Base-by-base conservation (phyloP, 768 basidiomycete genomes). In the Tricholoma sp. region DNA sequence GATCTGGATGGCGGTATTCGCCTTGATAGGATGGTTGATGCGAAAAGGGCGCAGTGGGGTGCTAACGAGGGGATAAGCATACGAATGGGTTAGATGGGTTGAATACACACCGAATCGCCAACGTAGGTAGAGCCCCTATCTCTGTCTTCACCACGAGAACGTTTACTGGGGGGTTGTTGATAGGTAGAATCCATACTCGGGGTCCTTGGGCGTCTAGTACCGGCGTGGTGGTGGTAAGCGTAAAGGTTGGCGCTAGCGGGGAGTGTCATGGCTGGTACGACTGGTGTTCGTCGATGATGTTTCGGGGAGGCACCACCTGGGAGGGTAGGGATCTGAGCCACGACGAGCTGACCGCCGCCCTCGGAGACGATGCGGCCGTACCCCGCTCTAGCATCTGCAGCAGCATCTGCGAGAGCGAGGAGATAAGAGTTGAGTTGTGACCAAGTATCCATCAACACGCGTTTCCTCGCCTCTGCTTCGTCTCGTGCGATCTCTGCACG, bases 401-500 rank as follows among this genome's bases (percentile, higher is more conserved):
- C 72, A 27, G 77, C 74, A 29, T 73, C 37, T 39, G 85, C 83
- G 59, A 82, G 56, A 52, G 69, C 62, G 21, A 60, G 60, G 50
- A 86, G 73, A 61, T 79, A 79, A 34, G 73, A 72, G 21, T 79
- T 77, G 61, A 85, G 72, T 57, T 80, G 76, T 1, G 63, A 52
- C 83, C 84, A 86, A 19, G 72, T 70, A 18, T 83, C 79, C 19
- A 72, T 66, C 35, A 83, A 57, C 55, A 74, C 67, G 53, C 71
- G 71, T 57, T 76, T 64, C 11, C 80, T 73, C 0, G 78, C 75
- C 27, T 83, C 79, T 0, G 79, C 76, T 8, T 86, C 84, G 63
- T 85, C 84, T 50, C 81, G 73, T 3, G 76, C 78, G 32, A 67
- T 65, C 66, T 86, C 83, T 2, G 82, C 81, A 54, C 73, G 71